These are phyloP conservation scores for Wickerhamomyces canadensis DNA, from an alignment of 805 yeast species.

Conservation along the genomic window DNA sequence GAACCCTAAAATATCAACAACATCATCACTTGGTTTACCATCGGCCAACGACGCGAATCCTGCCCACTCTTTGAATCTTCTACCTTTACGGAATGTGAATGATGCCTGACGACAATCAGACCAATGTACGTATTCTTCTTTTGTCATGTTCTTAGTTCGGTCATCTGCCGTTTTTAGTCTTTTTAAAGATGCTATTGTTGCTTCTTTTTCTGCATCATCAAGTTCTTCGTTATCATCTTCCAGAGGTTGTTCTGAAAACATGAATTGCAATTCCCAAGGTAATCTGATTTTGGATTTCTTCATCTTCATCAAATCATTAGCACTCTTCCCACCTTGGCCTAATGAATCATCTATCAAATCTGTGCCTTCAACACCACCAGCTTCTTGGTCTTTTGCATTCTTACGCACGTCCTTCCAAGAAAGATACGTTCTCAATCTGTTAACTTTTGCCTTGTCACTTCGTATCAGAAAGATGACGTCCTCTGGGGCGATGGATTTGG, in stretches of 20 bases:
- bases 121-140: slow-evolving; percentile 98
- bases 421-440: slow-evolving; percentile 80
- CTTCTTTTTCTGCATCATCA: slow-evolving; percentile 89
- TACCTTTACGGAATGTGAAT: slow-evolving; percentile 91
- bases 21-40: slow-evolving; percentile 91
- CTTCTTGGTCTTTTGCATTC: slow-evolving; percentile 61
- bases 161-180: slow-evolving; percentile 91
- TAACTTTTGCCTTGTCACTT: slow-evolving; percentile 91
- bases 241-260: slow-evolving; percentile 87
- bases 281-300: slow-evolving; percentile 76
- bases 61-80: slow-evolving; percentile 95
- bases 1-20: slow-evolving; percentile 91
- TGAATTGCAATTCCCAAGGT: slow-evolving; percentile 94
- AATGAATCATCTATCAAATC: slow-evolving; percentile 41
- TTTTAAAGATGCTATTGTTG: slow-evolving; percentile 81
- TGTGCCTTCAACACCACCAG: slow-evolving; percentile 53
- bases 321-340: slow-evolving; percentile 36
- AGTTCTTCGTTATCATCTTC: slow-evolving; percentile 62
- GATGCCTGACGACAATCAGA: slow-evolving; percentile 97
- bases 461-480: slow-evolving; percentile 90
- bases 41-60: slow-evolving; percentile 81
- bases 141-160: slow-evolving; percentile 88
- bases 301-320: slow-evolving; percentile 42
- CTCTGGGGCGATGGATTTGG: slow-evolving; percentile 82
- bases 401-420: slow-evolving; percentile 98